Base-by-base conservation (phyloP, 2,329 filamentous ascomycete genomes). In the Diaporthe citrichinensis region DNA sequence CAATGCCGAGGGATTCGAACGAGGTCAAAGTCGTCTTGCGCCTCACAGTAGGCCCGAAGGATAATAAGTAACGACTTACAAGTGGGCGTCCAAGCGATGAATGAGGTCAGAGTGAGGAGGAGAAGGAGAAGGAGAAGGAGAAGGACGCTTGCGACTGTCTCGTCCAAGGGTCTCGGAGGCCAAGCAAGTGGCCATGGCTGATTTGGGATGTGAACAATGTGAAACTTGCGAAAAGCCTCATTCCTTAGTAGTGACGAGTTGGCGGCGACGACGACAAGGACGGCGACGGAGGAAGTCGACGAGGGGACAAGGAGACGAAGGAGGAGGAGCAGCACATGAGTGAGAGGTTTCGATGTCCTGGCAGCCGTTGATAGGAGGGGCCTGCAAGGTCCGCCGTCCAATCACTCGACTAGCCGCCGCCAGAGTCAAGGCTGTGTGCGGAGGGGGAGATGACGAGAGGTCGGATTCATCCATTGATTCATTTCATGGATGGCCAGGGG, bases 281-380 rank as follows among this genome's bases (percentile, higher is more conserved):
- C 41, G 59, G 28, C 17, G 51, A 55, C 25, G 53, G 15, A 28
- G 53, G 20, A 34, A 15, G 25, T 23, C 58, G 36, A 9, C 6
- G n/a, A 10, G 59, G 58, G 10, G 58, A 41, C 15, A 31, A 23
- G 25, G 5, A 57, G 28, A 20, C 8, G 28, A 14, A 20, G 2
- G 41, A 49, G 59, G 15, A 28, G 34, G 58, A 61, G n/a, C 17
- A 31, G 9, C 20, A 39, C 9, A 25, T 6, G 53, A 20, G 28
- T 2, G 36, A 62, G 44, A 15, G 12, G 31, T 51, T 67, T 51
- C 20, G 23, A 51, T 36, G 62, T 36, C 62, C 62, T 68, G 62
- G 62, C 62, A 68, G 62, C 46, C 62, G 62, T 68, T 68, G 62
- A 68, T 68, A 68, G 62, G 62, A 51, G 62, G 62, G 62, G 62